A percentile compares a stretch with the other conserved stretches of the same genome.
These are phyloP conservation scores for Sugiyamaella paludigena DNA, from an alignment of 1,139 yeast genomes.

Conservation along the genomic window DNA sequence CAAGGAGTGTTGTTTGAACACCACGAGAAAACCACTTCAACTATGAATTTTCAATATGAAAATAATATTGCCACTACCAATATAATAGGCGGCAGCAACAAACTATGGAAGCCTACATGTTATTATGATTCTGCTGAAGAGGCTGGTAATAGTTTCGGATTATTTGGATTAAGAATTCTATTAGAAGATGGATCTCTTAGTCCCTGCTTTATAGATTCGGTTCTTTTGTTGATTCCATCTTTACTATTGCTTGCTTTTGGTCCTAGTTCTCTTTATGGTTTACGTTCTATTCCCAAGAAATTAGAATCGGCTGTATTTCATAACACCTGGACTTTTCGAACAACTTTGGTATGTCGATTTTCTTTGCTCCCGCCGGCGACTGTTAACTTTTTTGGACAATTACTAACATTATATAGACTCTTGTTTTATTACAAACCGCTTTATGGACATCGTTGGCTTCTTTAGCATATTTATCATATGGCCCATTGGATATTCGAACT, in stretches of 20 bases:
- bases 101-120: constrained; percentile 2
- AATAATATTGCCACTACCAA: too few relatives aligned
- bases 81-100: too few relatives aligned
- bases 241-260: constrained; percentile 55
- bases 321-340: constrained; percentile 5
- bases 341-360: constrained; percentile 14
- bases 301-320: not conserved
- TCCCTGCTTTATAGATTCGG: constrained; percentile 75
- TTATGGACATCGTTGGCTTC: constrained; percentile 18
- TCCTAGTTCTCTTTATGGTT: constrained; percentile 37
- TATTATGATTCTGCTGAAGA: constrained; percentile 2
- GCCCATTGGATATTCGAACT: constrained; percentile 42
- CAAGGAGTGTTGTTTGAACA: too few relatives aligned
- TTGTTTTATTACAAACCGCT: constrained; percentile 21
- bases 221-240: constrained; percentile 51
- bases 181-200: constrained; percentile 64
- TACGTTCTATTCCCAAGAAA: not conserved
- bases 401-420: constrained; percentile 23
- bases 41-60: too few relatives aligned
- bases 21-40: too few relatives aligned
- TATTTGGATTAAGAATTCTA: constrained; percentile 65
- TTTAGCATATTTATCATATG: constrained; percentile 21
- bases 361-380: not conserved
- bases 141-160: constrained; percentile 2
- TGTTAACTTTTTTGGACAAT: not conserved